phyloP scores from a whole-genome alignment of 345 rosid species.

The Hirschfeldia incana region DNA sequence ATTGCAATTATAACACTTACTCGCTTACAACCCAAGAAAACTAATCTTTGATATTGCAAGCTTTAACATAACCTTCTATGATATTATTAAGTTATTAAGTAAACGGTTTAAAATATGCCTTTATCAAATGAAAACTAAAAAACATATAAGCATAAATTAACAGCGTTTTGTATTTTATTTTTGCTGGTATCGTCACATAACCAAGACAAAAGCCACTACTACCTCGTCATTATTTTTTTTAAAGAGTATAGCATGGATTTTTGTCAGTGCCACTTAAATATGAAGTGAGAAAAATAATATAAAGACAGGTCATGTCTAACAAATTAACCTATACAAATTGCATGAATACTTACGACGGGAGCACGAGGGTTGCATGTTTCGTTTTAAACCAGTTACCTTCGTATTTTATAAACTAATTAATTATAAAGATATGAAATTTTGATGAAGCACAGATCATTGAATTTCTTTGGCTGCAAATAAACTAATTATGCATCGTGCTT shows the following conservation, averaged over 20 bases:
- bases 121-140: not conserved
- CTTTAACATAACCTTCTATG: not conserved
- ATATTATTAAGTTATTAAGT: not conserved
- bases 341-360: slow-evolving; percentile 13
- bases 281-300: not conserved
- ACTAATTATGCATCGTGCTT: slow-evolving; percentile 24
- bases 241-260: not conserved
- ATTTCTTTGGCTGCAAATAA: not conserved
- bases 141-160: not conserved
- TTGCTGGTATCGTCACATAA: not conserved
- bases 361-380: slow-evolving; percentile 24
- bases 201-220: not conserved
- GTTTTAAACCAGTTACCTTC: not conserved
- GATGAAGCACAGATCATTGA: slow-evolving; percentile 2
- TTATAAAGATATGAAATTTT: not conserved
- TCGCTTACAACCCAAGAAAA: slow-evolving; percentile 39
- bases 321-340: slow-evolving; percentile 17
- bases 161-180: slow-evolving; percentile 30
- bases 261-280: not conserved
- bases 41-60: not conserved
- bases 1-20: slow-evolving; percentile 19
- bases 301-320: slow-evolving; percentile 21
- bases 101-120: not conserved
- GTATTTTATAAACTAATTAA: not conserved
- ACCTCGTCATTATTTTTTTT: not conserved